Base-by-base conservation (phyloP, 352 stramenopile species). In the Globisporangium radiosum region DNA sequence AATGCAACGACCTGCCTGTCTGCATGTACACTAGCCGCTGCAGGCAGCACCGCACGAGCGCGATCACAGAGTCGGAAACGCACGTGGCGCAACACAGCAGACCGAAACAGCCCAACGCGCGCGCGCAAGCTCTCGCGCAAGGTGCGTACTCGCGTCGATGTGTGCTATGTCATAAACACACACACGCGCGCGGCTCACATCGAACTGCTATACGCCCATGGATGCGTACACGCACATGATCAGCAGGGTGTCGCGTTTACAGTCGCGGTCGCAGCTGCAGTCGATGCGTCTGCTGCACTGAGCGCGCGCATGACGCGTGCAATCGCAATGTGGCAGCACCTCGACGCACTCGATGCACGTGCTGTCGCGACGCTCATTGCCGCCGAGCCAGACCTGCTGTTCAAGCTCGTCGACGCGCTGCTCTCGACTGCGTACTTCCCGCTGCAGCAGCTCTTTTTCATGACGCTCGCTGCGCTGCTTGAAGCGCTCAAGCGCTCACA, bases 361-460 rank as follows among this genome's bases (percentile, higher is more conserved):
- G 36, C 42, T 7, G 60, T 74, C 0, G 42, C 70, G 11, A 48
- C 60, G 15, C 57, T 85, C 45, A 64, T 83, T 15, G 59, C 47
- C 17, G 52, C 63, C 9, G 51, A 78, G n/a, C 52, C 55, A 15
- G 42, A 57, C 33, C 11, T 80, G 54, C 54, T 76, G 42, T 40
- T 73, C n/a, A 70, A 69, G 15, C 17, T 88, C 45, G 66, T 76
- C 25, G 61, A 80, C 38, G 70, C 74, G 14, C 47, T 86, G 50
- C 56, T 85, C 4, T 66, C 75, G 36, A 86, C 74, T 7, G 60
- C 73, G 6, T 87, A 88, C 49, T 80, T 88, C 17, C 78, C 78
- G n/a, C 56, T 88, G 5, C 78, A 88, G 64, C 74, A 84, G 45
- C 59, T 84, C 10, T 88, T 66, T 54, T 82, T 83, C 55, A 82